Percentiles rank a stretch among this genome's conserved stretches.
These are phyloP conservation scores for Fusarium mexicanum DNA, from an alignment of 2,329 filamentous ascomycete genomes.

Conservation along the genomic window DNA sequence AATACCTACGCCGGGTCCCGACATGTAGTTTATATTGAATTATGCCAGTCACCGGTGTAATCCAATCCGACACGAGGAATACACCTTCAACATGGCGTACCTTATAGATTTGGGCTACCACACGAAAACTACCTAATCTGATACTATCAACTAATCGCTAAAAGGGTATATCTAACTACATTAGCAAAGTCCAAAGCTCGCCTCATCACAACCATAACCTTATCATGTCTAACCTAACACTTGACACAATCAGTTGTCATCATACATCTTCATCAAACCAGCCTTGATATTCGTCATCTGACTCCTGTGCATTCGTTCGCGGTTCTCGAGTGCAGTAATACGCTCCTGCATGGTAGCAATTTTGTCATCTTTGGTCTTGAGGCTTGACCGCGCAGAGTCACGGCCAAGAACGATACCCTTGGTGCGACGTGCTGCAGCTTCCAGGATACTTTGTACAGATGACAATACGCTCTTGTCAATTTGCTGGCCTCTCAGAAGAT, in stretches of 20 bases:
- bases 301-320: slow-evolving; percentile 44
- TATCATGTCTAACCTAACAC: neutral
- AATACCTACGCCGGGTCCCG: neutral
- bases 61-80: neutral
- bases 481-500: slow-evolving; percentile 56
- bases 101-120: neutral
- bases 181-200: neutral
- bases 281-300: slow-evolving; percentile 52
- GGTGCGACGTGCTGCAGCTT: slow-evolving; percentile 64
- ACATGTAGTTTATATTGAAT: neutral
- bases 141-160: neutral
- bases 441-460: slow-evolving; percentile 57
- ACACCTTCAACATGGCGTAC: neutral
- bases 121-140: neutral
- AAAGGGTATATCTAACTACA: slow-evolving; percentile 29
- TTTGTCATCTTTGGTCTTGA: slow-evolving; percentile 69
- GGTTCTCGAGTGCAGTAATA: slow-evolving; percentile 53
- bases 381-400: slow-evolving; percentile 69
- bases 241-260: slow-evolving; percentile 42
- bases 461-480: slow-evolving; percentile 51
- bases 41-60: neutral
- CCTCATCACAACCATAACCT: neutral
- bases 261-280: slow-evolving; percentile 50
- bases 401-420: slow-evolving; percentile 72
- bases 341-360: slow-evolving; percentile 51